These are phyloP conservation scores for Triticum dicoccoides DNA, from an alignment of 176 grass and related monocot genomes.

Conservation along the genomic window DNA sequence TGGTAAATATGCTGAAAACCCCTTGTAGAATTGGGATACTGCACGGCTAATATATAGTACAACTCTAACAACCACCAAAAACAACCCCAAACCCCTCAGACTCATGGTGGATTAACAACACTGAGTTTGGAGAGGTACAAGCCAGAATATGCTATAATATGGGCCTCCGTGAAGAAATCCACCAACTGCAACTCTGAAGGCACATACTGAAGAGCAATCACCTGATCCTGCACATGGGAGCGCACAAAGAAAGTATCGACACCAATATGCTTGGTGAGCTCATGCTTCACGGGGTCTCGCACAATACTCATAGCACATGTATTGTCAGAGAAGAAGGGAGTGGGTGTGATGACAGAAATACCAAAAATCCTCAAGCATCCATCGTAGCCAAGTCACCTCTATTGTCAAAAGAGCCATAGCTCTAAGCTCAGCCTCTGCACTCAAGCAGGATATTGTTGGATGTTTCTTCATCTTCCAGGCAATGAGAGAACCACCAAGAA, in stretches of 20 bases:
- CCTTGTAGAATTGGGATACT: background rate
- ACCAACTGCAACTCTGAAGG: background rate
- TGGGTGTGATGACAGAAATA: background rate
- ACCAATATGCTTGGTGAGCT: background rate
- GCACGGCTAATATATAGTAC: background rate
- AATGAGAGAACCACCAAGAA: background rate
- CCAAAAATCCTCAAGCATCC: background rate
- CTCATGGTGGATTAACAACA: background rate
- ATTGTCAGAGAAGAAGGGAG: background rate
- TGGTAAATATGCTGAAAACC: background rate
- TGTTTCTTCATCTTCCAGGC: too few species aligned
- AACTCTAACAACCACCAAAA: background rate
- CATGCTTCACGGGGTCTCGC: background rate
- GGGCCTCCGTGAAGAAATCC: background rate
- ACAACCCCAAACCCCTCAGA: background rate
- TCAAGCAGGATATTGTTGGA: background rate
- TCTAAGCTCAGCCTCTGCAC: background rate
- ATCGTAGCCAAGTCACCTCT: background rate
- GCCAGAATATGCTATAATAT: background rate
- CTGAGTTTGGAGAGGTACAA: background rate
- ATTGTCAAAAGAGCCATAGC: background rate
- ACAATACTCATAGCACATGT: background rate
- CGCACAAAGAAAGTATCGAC: background rate
- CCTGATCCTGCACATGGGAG: background rate
- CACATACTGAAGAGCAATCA: background rate